These are phyloP conservation scores for Verticillium longisporum DNA, from an alignment of 2,329 filamentous ascomycete genomes.

Conservation along the genomic window DNA sequence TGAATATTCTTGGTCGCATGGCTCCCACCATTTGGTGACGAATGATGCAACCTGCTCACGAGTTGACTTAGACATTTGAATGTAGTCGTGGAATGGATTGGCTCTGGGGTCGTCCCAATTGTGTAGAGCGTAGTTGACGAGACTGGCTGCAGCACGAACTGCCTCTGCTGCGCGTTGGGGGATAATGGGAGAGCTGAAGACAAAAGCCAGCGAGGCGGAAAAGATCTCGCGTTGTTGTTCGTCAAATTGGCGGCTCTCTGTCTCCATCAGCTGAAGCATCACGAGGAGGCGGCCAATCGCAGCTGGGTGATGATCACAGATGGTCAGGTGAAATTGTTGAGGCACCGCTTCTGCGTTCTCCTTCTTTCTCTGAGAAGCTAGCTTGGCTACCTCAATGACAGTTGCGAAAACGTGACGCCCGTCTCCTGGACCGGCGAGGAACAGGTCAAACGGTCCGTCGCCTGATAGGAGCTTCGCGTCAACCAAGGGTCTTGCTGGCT, in stretches of 20 bases:
- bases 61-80: neutral
- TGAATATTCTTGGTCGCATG: neutral
- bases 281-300: neutral
- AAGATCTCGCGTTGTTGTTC: neutral
- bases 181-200: neutral
- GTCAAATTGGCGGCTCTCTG: neutral
- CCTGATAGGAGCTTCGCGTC: neutral
- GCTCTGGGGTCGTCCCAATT: neutral
- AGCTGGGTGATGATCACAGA: neutral
- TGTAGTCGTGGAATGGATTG: neutral
- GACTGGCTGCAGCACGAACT: neutral
- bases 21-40: neutral
- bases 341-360: neutral
- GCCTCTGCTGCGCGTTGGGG: neutral
- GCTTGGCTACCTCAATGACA: neutral
- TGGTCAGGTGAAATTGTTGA: neutral
- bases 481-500: neutral
- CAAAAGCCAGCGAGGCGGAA: neutral
- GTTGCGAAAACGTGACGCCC: neutral
- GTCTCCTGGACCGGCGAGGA: neutral
- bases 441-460: neutral
- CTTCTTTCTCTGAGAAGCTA: neutral
- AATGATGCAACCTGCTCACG: neutral
- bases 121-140: neutral
- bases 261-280: neutral